Percentiles rank a stretch among this genome's conserved stretches.
phyloP scores from a whole-genome alignment of 2,329 filamentous ascomycete species.

The Peltaster fructicola region DNA sequence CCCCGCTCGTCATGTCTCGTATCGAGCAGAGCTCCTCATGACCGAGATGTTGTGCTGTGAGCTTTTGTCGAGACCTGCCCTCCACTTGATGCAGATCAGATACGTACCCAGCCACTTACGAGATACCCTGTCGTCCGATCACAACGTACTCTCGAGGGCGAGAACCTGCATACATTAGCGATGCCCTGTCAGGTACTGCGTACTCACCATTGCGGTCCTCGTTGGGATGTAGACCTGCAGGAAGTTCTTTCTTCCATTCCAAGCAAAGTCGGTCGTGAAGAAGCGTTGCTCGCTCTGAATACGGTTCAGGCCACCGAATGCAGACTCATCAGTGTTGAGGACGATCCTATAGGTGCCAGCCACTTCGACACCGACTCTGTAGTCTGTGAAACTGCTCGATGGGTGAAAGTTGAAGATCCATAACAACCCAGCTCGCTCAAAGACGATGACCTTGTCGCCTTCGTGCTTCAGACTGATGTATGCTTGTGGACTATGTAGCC shows the following conservation, averaged over 20 bases:
- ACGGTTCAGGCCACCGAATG: constrained; percentile 63
- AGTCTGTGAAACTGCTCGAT: constrained; percentile 71
- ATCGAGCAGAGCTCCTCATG: too few species aligned
- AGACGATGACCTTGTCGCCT: constrained; percentile 83
- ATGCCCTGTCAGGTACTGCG: background rate
- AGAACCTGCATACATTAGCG: background rate
- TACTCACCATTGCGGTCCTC: constrained; percentile 60
- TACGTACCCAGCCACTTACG: too few species aligned
- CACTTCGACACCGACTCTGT: constrained; percentile 72
- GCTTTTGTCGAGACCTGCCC: too few species aligned
- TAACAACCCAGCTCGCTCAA: constrained; percentile 75
- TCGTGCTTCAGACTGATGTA: constrained; percentile 92
- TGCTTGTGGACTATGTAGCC: constrained; percentile 71
- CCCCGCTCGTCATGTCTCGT: too few species aligned
- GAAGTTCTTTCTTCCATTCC: constrained; percentile 84
- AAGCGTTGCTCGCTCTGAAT: constrained; percentile 68
- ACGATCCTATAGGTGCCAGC: constrained; percentile 76
- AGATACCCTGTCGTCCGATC: too few species aligned
- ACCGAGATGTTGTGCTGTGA: too few species aligned
- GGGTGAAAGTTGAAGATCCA: constrained; percentile 97
- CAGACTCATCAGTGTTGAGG: constrained; percentile 60
- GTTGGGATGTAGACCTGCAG: constrained; percentile 80
- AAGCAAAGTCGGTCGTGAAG: constrained; percentile 78
- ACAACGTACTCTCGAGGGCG: background rate
- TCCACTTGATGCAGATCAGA: background rate